Evolutionary conservation across 805 yeast species (phyloP).

Genomic region (Hanseniaspora clermontiae): DNA sequence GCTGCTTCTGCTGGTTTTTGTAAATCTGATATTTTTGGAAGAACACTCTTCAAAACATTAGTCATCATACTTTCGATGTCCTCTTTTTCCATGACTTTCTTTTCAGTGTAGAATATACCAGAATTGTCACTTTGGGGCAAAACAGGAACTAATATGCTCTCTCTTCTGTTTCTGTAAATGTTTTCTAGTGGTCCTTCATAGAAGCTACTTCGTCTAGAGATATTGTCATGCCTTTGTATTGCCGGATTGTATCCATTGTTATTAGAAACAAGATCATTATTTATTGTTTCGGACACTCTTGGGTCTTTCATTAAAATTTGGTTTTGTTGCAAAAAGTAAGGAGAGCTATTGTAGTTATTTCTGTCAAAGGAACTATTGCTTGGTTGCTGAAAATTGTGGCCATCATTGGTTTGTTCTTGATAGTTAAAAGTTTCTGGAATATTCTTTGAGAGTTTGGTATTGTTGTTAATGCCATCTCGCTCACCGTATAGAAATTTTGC

Average conservation of each 20-base stretch:
- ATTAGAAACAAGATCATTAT: not conserved
- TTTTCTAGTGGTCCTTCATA: not conserved
- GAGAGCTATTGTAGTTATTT: too few relatives aligned
- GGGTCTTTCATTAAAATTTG: not conserved
- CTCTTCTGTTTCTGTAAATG: not conserved
- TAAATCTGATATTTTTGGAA: not conserved
- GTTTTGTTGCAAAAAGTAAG: not conserved
- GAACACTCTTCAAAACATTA: not conserved
- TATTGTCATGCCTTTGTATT: not conserved
- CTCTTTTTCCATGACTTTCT: not conserved
- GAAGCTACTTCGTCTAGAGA: not conserved
- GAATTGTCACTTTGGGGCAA: not conserved
- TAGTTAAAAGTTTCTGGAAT: too few relatives aligned
- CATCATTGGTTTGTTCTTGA: too few relatives aligned
- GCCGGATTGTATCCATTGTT: too few relatives aligned
- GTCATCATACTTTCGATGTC: constrained; percentile 4
- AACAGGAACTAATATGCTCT: not conserved
- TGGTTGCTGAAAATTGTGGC: too few relatives aligned
- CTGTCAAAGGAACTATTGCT: too few relatives aligned
- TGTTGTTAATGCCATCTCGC: too few relatives aligned
- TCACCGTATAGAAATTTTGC: too few relatives aligned
- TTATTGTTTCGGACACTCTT: not conserved
- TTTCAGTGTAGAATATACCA: not conserved
- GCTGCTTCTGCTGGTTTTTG: not conserved
- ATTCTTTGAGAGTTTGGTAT: too few relatives aligned